Base-by-base conservation (phyloP, 805 yeast species). In the Sungouiella blattae region DNA sequence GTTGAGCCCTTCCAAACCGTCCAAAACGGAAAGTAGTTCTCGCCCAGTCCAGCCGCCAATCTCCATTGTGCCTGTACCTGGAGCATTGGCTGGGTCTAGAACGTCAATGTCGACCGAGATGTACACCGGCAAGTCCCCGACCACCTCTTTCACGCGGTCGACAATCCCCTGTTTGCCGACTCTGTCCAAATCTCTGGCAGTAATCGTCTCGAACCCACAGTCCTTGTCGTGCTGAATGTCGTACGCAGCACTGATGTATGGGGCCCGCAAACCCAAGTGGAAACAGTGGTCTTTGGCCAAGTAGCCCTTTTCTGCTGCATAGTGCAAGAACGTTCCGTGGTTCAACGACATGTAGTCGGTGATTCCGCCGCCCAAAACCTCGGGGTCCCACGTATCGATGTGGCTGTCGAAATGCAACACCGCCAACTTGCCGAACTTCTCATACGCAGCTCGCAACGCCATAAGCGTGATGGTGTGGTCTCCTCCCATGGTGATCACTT, bases 11-110 rank as follows among this genome's bases (percentile, higher is more conserved):
- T 75, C 78, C 12, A 84, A 58, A 1, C 75, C 78, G 37, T 84
- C 80, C 28, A 83, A 46, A 16, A 83, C 57, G 5, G 70, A 61
- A 41, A 80, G 69, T 23, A 83, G 60, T 52, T 83, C 91, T 30
- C 91, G 65, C 0, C 51, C 44, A 11, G 78, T 70, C 68, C 82
- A 74, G 2, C 93, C 93, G 11, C 88, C 93, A 4, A 73, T 76
- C 52, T 83, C 93, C 46, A 81, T 75, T 4, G 93, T 83, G 7
- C 93, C 93, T 0, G 91, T 83, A 1, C 85, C 89, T 11, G 89
- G 85, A 3, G 87, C 87, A 33, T 68, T 62, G 4, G 83, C 77
- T 0, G 88, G 88, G 51, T 83, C 93, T 40, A 83, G 64, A 2
- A 80, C 83, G 52, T 80, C 87, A 30, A 77, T 71, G 53, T 72